Conservation (phyloP, 2,329 filamentous ascomycete genomes). For the Aspergillaceae sp. region DNA sequence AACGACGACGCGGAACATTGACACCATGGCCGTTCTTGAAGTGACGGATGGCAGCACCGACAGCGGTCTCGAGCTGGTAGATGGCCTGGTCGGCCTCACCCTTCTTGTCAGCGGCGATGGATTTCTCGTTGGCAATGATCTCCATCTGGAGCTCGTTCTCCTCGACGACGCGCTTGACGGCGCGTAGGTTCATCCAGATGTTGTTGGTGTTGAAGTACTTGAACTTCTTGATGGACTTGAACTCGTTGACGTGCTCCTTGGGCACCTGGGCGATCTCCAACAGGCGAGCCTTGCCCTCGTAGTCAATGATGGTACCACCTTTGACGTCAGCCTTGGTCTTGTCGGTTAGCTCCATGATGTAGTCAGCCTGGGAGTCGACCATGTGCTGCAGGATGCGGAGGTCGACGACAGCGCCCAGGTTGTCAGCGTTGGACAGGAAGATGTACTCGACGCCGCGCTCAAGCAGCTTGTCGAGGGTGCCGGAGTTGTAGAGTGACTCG, state of each 20-base stretch:
- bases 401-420: slow-evolving; percentile 94
- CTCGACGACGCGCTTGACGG: slow-evolving; percentile 97
- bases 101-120: slow-evolving; percentile 98
- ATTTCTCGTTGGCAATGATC: slow-evolving; percentile 99
- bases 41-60: slow-evolving; percentile 96
- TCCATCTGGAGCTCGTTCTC: slow-evolving; percentile 98
- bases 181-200: slow-evolving; percentile 98
- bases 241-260: slow-evolving; percentile 99
- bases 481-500: slow-evolving; percentile 98
- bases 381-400: slow-evolving; percentile 98
- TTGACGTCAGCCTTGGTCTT: slow-evolving; percentile 99
- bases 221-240: slow-evolving; percentile 99
- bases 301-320: slow-evolving; percentile 99
- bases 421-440: slow-evolving; percentile 98
- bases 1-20: slow-evolving; percentile 93
- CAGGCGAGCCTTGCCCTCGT: slow-evolving; percentile 91
- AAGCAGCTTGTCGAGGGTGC: slow-evolving; percentile 91
- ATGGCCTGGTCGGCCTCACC: slow-evolving; percentile 97
- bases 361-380: slow-evolving; percentile 93
- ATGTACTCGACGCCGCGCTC: slow-evolving; percentile 93
- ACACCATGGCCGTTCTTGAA: slow-evolving; percentile 98
- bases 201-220: slow-evolving; percentile 99
- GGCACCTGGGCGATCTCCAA: slow-evolving; percentile 98
- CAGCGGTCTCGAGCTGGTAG: slow-evolving; percentile 95
- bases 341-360: slow-evolving; percentile 99